Evolutionary conservation across 1,284 basidiomycete species (phyloP), one percentile per base, ranked within the genome.

Genomic region (Sporisorium graminicola): DNA sequence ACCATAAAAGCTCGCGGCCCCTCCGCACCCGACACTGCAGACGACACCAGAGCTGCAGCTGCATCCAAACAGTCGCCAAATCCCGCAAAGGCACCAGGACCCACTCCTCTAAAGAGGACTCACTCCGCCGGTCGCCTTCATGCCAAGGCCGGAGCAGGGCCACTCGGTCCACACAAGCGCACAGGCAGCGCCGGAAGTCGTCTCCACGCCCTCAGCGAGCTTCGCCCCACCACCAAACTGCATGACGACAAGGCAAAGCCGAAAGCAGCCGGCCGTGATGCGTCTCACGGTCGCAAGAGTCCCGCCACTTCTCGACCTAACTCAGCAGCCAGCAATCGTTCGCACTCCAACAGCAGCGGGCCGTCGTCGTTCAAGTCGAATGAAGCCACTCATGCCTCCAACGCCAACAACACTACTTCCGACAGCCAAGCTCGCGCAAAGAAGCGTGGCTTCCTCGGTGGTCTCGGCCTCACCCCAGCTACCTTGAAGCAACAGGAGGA

Each of bases 151-250:
- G 69, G 69, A 29, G 55, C 53, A n/a, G 74, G 61, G 43, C 72
- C 65, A 8, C 52, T 74, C 10, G 75, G 72, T 46, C 65, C 76
- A n/a, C 67, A 77, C 49, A 77, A 77, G 46, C 74, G 77, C 35
- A 81, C 75, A 20, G 81, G 81, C 26, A 82, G 81, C 44, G 74
- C 80, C 3, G 79, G 65, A 6, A 73, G 74, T 51, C 72, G 81
- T 0, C 71, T 82, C 12, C 75, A 82, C 57, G 81, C 81, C 2
- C 72, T 82, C 18, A 81, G 78, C 75, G 79, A 82, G 61, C 66
- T 82, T 24, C 75, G 76, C 43, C 79, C 80, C 42, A 82, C 81
- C 31, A 82, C 79, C 22, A 82, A 81, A 51, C 62, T 81, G 22
- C 57, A 79, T 50, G 65, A 79, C 31, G 74, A 57, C 50, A 74